Base-by-base conservation (phyloP, 108 stramenopile genomes). In the Cyclostephanos tholiformis region DNA sequence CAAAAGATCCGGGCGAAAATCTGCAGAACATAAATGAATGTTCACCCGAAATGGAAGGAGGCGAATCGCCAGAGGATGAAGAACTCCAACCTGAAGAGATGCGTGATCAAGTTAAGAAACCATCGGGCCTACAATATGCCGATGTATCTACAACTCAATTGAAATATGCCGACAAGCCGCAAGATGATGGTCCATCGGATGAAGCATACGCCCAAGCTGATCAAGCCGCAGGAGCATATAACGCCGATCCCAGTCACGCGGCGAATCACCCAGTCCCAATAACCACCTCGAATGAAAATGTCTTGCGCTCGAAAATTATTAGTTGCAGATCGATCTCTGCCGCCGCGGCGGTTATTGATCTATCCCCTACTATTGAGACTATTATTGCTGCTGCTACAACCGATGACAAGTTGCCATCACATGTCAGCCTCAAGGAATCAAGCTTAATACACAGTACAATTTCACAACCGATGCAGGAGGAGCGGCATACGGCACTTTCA, bases 251-350 rank as follows among this genome's bases (percentile, higher is more conserved):
- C 9, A 8, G 11, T 12, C 12, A 41, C 9, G 41, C 25, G 6
- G 27, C 4, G 52, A 52, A 52, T 52, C 8, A 19, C 52, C 52
- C 52, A n/a, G n/a, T n/a, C n/a, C n/a, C n/a, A n/a, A n/a, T n/a
- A n/a, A n/a, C n/a, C n/a, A n/a, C n/a, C n/a, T n/a, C n/a, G n/a
- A n/a, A n/a, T n/a, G n/a, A n/a, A 29, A 58, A 29, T 58, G 11
- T 7, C 27, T 27, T 6, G 57, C 60, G 70, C 58, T 71, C 60
- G 32, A 71, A 46, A 38, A 71, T 59, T 62, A 53, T 17, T 8
- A 53, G 52, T 53, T 20, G 52, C 52, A 60, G 70, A 26, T 46
- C 36, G n/a, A 56, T 46, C 25, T 61, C 46, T 49, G 49, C 70
- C n/a, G 61, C 6, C 29, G 25, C 70, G 19, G 60, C 60, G 13